These are phyloP conservation scores for Bocquillonia castaneifolia DNA, from an alignment of 441 rosid genomes.

Conservation along the genomic window DNA sequence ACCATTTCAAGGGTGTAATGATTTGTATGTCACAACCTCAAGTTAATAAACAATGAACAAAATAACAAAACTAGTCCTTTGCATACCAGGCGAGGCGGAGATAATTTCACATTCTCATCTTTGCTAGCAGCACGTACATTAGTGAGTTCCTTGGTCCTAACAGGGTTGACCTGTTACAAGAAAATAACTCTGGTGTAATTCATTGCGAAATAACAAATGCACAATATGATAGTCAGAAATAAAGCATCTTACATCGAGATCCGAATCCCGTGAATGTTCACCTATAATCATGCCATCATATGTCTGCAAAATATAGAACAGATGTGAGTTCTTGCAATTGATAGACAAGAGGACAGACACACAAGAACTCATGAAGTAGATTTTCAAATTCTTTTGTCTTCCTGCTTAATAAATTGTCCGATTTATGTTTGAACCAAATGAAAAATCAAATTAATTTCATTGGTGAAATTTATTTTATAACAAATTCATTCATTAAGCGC, in stretches of 20 bases:
- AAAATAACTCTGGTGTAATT: conserved; percentile 17
- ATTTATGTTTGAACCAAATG: neutral
- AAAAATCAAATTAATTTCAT: neutral
- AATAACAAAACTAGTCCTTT: conserved; percentile 2
- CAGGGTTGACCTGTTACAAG: conserved; percentile 70
- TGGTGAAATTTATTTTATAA: neutral
- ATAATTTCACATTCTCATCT: conserved; percentile 80
- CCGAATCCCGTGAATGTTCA: conserved; percentile 91
- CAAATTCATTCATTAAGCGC: neutral
- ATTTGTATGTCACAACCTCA: neutral
- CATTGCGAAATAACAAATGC: conserved; percentile 13
- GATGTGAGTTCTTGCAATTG: neutral
- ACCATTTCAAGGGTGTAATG: neutral
- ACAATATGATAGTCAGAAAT: conserved; percentile 14
- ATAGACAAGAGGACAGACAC: neutral
- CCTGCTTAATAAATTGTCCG: neutral
- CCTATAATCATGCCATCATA: conserved; percentile 98
- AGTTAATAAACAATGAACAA: neutral
- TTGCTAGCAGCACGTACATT: conserved; percentile 76
- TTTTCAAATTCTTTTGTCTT: neutral
- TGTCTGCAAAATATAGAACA: conserved; percentile 43
- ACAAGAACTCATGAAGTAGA: neutral
- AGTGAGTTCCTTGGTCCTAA: conserved; percentile 67
- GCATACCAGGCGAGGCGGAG: conserved; percentile 89
- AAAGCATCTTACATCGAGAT: conserved; percentile 87